These are phyloP conservation scores for Puccinia horiana DNA, from an alignment of 1,284 basidiomycete species.

Conservation along the genomic window DNA sequence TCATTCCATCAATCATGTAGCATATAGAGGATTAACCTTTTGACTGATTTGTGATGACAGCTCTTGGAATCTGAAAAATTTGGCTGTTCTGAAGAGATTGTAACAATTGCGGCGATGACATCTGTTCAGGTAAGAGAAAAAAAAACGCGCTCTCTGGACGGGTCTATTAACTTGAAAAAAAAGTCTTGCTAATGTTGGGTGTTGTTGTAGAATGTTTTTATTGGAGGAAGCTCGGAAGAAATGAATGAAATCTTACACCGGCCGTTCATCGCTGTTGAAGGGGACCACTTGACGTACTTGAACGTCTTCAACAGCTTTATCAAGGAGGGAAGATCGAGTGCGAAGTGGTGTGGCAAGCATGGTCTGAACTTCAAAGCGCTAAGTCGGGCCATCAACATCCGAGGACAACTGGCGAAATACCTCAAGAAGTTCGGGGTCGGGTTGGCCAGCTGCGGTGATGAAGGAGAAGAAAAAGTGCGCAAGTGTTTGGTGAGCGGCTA, in stretches of 20 bases:
- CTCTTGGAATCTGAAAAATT: slow-evolving; percentile 79
- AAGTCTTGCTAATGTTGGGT: not conserved
- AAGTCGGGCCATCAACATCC: slow-evolving; percentile 86
- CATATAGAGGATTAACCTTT: not conserved
- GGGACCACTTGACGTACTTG: slow-evolving; percentile 85
- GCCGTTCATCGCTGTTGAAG: slow-evolving; percentile 96
- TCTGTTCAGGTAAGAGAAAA: slow-evolving; percentile 70
- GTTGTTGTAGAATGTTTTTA: slow-evolving; percentile 69
- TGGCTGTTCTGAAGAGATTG: slow-evolving; percentile 84
- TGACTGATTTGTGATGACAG: slow-evolving; percentile 60
- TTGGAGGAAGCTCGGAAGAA: slow-evolving; percentile 78
- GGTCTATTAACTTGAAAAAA: not conserved
- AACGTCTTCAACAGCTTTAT: slow-evolving; percentile 94
- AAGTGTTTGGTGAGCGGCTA: slow-evolving; percentile 87
- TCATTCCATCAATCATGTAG: not conserved
- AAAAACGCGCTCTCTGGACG: not conserved
- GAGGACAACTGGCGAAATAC: slow-evolving; percentile 87
- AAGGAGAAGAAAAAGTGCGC: slow-evolving; percentile 73
- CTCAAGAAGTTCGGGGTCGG: slow-evolving; percentile 82
- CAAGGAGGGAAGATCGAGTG: slow-evolving; percentile 73
- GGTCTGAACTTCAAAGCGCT: slow-evolving; percentile 87
- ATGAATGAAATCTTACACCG: slow-evolving; percentile 83
- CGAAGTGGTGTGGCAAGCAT: slow-evolving; percentile 88
- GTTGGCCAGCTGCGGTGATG: slow-evolving; percentile 70
- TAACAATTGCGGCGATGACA: slow-evolving; percentile 94